phyloP scores from a whole-genome alignment of 352 stramenopile genomes.

The Phytophthora fragariae region DNA sequence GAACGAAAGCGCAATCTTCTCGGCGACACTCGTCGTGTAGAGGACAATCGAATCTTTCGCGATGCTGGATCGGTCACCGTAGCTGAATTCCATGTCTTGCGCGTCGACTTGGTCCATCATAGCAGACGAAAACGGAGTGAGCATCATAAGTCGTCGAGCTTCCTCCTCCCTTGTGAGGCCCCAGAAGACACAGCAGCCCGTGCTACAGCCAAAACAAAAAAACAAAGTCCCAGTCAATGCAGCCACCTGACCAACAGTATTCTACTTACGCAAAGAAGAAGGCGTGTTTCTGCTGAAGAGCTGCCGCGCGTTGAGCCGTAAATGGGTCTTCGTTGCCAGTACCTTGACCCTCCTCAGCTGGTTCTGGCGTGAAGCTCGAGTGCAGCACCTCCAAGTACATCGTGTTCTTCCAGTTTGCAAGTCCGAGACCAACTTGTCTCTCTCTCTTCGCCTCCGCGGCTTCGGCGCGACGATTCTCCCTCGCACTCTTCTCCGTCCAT shows the following conservation, averaged over 20 bases:
- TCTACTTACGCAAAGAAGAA: slow-evolving; percentile 74
- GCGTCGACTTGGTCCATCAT: slow-evolving; percentile 59
- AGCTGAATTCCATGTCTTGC: slow-evolving; percentile 75
- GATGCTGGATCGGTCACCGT: slow-evolving; percentile 56
- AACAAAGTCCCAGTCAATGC: not conserved
- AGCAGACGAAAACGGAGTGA: slow-evolving; percentile 58
- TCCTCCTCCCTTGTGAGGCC: slow-evolving; percentile 70
- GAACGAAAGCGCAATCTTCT: slow-evolving; percentile 93
- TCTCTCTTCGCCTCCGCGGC: slow-evolving; percentile 3
- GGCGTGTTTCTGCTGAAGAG: slow-evolving; percentile 60
- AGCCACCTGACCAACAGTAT: not conserved
- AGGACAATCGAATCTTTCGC: slow-evolving; percentile 88
- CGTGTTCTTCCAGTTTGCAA: slow-evolving; percentile 59
- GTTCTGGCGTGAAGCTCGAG: slow-evolving; percentile 38
- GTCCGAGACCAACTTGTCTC: slow-evolving; percentile 5
- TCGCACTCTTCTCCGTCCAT: slow-evolving; percentile 55
- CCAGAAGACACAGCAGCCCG: slow-evolving; percentile 80
- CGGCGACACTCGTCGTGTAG: slow-evolving; percentile 65
- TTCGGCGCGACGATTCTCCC: slow-evolving; percentile 31
- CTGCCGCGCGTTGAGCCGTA: slow-evolving; percentile 11
- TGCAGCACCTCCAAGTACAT: slow-evolving; percentile 84
- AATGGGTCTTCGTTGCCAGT: slow-evolving; percentile 9
- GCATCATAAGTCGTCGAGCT: slow-evolving; percentile 49
- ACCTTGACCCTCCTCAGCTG: not conserved
- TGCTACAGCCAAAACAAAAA: slow-evolving; percentile 36